Evolutionary conservation across 108 stramenopile genomes (phyloP).

Genomic region (Nitzschia sp.): DNA sequence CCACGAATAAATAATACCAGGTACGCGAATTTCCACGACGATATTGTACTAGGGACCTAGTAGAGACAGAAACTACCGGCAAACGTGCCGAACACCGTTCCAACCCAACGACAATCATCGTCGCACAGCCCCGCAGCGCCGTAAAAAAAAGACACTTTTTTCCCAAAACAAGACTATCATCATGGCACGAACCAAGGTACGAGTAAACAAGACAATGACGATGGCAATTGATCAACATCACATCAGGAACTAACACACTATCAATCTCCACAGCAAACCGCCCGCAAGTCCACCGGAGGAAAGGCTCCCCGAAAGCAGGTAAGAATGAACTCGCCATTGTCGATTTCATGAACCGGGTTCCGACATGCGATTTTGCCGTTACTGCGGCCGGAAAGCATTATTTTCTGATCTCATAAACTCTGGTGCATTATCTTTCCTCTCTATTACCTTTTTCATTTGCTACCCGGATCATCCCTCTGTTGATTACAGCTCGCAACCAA

Average conservation of each 20-base stretch:
- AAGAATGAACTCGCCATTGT: constrained; percentile 4
- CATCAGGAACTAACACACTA: not conserved
- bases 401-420: too few species aligned
- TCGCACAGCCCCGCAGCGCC: not conserved
- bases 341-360: too few species aligned
- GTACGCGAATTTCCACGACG: too few species aligned
- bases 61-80: too few species aligned
- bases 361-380: too few species aligned
- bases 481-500: constrained; percentile 47
- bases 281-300: constrained; percentile 97
- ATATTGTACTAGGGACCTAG: too few species aligned
- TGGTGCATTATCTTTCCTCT: too few species aligned
- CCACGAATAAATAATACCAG: too few species aligned
- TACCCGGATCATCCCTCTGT: too few species aligned
- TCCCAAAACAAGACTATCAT: constrained; percentile 15
- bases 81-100: not conserved
- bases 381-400: too few species aligned
- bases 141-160: not conserved
- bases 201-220: not conserved
- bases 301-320: constrained; percentile 94
- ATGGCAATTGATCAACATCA: not conserved
- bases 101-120: not conserved
- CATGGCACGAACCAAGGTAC: constrained; percentile 89
- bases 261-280: constrained; percentile 78
- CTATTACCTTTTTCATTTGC: too few species aligned